These are phyloP conservation scores for Pyrus hybrid DNA, from an alignment of 331 rosid species.

Conservation along the genomic window DNA sequence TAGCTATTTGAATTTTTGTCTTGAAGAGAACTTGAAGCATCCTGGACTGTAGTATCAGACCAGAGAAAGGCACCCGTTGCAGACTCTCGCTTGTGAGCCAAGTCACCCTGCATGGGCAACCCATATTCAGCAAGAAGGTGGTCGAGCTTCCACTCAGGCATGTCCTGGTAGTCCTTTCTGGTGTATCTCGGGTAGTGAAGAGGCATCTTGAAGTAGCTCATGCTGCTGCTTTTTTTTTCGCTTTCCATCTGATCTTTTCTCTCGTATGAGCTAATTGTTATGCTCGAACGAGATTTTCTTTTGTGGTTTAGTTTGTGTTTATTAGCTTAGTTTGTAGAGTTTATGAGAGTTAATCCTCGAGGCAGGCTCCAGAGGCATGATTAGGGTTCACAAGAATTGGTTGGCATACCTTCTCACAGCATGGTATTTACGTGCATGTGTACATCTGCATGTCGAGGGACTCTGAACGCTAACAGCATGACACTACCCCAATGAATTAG, in stretches of 20 bases:
- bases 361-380: background rate
- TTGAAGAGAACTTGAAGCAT: background rate
- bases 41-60: conserved; percentile 24
- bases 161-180: conserved; percentile 49
- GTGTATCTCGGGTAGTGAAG: conserved; percentile 76
- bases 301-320: background rate
- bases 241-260: conserved; percentile 30
- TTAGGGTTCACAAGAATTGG: conserved; percentile 29
- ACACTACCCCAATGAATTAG: background rate
- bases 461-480: background rate
- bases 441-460: background rate
- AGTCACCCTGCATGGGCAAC: conserved; percentile 45
- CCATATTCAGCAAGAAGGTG: conserved; percentile 55
- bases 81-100: conserved; percentile 56
- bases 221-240: conserved; percentile 4
- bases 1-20: conserved; percentile 7
- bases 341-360: too few species aligned
- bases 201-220: conserved; percentile 59
- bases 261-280: background rate
- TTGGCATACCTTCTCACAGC: conserved; percentile 29
- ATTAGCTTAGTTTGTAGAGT: background rate
- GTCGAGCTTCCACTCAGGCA: conserved; percentile 70
- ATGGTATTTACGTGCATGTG: background rate
- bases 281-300: background rate
- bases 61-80: conserved; percentile 87